phyloP scores from a whole-genome alignment of 768 basidiomycete genomes.

The Russula sp. region DNA sequence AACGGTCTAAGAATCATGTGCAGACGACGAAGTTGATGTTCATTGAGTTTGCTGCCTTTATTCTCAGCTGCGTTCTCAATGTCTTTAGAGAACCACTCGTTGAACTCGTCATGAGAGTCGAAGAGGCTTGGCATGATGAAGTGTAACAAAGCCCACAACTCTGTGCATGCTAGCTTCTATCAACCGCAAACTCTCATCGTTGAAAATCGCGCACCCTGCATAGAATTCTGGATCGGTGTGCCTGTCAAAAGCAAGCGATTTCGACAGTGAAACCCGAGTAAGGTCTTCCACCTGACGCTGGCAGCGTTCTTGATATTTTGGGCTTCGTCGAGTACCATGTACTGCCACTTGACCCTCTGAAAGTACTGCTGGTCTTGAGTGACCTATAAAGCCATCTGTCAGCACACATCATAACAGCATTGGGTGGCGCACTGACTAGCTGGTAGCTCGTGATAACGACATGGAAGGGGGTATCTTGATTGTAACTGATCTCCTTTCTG shows the following conservation, averaged over 20 bases:
- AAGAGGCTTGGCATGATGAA: slow-evolving; percentile 99
- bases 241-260: slow-evolving; percentile 93
- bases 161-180: slow-evolving; percentile 35
- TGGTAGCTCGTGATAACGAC: slow-evolving; percentile 97
- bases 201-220: slow-evolving; percentile 68
- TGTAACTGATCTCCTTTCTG: slow-evolving; percentile 92
- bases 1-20: slow-evolving; percentile 99
- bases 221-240: slow-evolving; percentile 98
- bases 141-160: slow-evolving; percentile 96
- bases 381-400: slow-evolving; percentile 41
- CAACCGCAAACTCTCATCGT: neutral
- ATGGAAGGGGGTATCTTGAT: slow-evolving; percentile 93
- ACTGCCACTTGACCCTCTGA: slow-evolving; percentile 97
- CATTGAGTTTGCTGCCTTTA: slow-evolving; percentile 85
- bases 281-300: slow-evolving; percentile 93
- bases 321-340: slow-evolving; percentile 99
- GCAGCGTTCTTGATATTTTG: slow-evolving; percentile 99
- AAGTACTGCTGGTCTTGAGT: slow-evolving; percentile 98
- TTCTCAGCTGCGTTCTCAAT: slow-evolving; percentile 94
- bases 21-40: slow-evolving; percentile 87
- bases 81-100: slow-evolving; percentile 99
- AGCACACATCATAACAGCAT: neutral
- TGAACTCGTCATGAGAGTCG: slow-evolving; percentile 98
- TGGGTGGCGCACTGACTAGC: slow-evolving; percentile 45
- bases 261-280: slow-evolving; percentile 91